Evolutionary conservation across 1,284 basidiomycete species (phyloP).

Genomic region (Meira nashicola): DNA sequence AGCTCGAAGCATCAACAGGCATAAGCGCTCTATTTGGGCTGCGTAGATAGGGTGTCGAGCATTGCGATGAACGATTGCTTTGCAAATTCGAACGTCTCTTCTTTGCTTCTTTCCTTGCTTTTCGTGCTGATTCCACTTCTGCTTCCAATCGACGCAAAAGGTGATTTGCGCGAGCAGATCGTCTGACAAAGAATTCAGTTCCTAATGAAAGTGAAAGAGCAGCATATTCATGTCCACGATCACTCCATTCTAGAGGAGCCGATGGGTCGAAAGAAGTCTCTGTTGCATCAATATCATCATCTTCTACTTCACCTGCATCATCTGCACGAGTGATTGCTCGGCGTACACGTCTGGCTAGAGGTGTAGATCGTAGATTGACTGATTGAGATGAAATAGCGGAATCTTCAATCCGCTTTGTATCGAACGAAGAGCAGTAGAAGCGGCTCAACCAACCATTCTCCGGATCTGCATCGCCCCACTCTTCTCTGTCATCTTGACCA

Average conservation of each 20-base stretch:
- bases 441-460: conserved; percentile 45
- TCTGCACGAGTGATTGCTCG: not conserved
- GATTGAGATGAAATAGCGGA: too few species aligned
- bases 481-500: conserved; percentile 32
- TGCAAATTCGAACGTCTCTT: not conserved
- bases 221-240: conserved; percentile 41
- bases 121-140: conserved; percentile 16
- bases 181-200: conserved; percentile 44
- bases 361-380: not conserved
- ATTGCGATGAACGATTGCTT: not conserved
- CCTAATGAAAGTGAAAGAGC: conserved; percentile 37
- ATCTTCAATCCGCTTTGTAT: not conserved
- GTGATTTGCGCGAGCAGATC: conserved; percentile 39
- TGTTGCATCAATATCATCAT: not conserved
- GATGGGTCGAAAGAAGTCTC: not conserved
- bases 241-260: conserved; percentile 32
- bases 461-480: conserved; percentile 38
- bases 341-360: not conserved
- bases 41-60: not conserved
- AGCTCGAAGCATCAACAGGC: not conserved
- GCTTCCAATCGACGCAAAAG: conserved; percentile 40
- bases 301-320: not conserved
- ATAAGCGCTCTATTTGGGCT: not conserved
- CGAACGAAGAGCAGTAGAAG: conserved; percentile 29
- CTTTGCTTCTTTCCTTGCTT: not conserved